phyloP scores from a whole-genome alignment of 2,329 filamentous ascomycete genomes.

The Xylaria sp. region DNA sequence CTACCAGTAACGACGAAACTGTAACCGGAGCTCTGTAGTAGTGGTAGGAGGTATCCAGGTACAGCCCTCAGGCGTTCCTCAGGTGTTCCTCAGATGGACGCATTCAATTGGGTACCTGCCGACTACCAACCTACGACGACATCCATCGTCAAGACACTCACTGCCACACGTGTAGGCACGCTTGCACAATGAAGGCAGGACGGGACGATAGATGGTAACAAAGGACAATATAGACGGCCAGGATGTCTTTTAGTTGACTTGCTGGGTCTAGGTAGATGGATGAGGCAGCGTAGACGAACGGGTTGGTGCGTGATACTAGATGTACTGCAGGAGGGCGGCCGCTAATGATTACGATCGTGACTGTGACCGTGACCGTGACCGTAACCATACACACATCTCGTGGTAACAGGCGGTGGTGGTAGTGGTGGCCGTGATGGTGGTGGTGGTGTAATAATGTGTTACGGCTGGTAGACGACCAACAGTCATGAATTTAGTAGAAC shows the following conservation, averaged over 20 bases:
- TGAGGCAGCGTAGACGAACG: constrained; percentile 25
- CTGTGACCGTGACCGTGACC: constrained; percentile 16
- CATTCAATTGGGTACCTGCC: constrained; percentile 32
- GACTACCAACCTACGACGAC: constrained; percentile 22
- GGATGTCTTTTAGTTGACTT: constrained; percentile 10
- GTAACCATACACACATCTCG: constrained; percentile 33
- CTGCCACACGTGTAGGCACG: constrained; percentile 13
- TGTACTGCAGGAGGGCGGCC: constrained; percentile 23
- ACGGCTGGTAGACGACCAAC: constrained; percentile 22
- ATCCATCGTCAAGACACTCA: constrained; percentile 20
- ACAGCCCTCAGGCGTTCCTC: constrained; percentile 14
- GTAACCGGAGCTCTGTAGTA: constrained; percentile 25
- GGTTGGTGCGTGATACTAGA: constrained; percentile 23
- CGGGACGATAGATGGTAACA: constrained; percentile 19
- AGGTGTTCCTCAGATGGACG: constrained; percentile 24
- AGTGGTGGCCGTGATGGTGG: background rate
- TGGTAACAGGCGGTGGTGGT: constrained; percentile 4
- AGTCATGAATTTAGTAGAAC: constrained; percentile 27
- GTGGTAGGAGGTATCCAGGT: constrained; percentile 33
- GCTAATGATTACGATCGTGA: constrained; percentile 4
- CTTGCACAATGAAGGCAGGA: constrained; percentile 18
- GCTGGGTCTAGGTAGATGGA: constrained; percentile 14
- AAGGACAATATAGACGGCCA: constrained; percentile 15
- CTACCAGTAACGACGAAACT: constrained; percentile 35
- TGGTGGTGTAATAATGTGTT: constrained; percentile 34